Conservation (phyloP, 148 eudicot species). For the Vaccinium macrocarpon region DNA sequence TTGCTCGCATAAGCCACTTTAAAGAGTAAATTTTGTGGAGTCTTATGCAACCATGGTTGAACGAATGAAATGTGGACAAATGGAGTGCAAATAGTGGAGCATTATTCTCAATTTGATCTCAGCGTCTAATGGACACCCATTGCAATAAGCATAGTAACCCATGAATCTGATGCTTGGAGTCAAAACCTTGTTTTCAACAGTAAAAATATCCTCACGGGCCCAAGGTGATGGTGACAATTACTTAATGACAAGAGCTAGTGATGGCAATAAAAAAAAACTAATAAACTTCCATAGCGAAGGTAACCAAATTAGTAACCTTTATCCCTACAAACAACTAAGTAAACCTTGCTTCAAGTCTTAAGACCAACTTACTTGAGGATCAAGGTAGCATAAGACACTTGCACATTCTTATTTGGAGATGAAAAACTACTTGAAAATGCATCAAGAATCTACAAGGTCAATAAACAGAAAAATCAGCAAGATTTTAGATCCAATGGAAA, state of each 20-base stretch:
- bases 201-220: neutral
- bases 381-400: slow-evolving; percentile 82
- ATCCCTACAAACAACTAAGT: neutral
- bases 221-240: neutral
- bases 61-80: neutral
- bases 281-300: neutral
- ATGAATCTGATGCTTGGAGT: neutral
- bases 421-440: slow-evolving; percentile 67
- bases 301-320: no score
- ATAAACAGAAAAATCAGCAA: slow-evolving; percentile 2
- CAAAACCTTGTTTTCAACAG: neutral
- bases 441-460: slow-evolving; percentile 75
- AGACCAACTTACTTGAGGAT: slow-evolving; percentile 75
- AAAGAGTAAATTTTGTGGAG: neutral
- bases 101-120: neutral
- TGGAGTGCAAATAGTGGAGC: neutral
- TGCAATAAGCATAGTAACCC: neutral
- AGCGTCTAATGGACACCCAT: neutral
- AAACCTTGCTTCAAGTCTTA: neutral
- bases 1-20: neutral
- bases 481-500: neutral
- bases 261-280: neutral
- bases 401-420: slow-evolving; percentile 79
- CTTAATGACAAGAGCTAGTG: neutral
- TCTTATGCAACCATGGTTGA: neutral